Percentiles rank a stretch among this genome's conserved stretches.
phyloP scores from a whole-genome alignment of 805 yeast species.

The Yarrowia keelungensis region DNA sequence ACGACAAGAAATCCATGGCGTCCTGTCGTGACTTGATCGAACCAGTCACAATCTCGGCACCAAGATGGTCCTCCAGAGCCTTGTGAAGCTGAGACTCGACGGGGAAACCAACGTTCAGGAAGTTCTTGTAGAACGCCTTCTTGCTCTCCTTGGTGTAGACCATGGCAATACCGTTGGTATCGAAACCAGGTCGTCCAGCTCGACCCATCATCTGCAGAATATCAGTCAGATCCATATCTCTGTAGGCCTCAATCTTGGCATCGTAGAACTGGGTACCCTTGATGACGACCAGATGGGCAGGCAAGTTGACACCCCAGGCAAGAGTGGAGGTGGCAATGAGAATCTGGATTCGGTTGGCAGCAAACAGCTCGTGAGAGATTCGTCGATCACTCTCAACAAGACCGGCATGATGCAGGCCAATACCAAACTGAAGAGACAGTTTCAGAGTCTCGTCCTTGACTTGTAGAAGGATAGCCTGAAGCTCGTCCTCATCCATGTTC shows the following conservation, averaged over 20 bases:
- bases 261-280: slow-evolving; percentile 76
- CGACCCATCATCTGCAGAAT: slow-evolving; percentile 86
- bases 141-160: slow-evolving; percentile 79
- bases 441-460: slow-evolving; percentile 86
- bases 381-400: slow-evolving; percentile 74
- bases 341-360: slow-evolving; percentile 72
- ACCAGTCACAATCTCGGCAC: slow-evolving; percentile 79
- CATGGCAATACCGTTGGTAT: slow-evolving; percentile 77
- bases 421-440: slow-evolving; percentile 77
- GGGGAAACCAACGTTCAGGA: slow-evolving; percentile 79
- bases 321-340: slow-evolving; percentile 81
- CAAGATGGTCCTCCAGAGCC: slow-evolving; percentile 77
- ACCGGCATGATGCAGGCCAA: slow-evolving; percentile 85
- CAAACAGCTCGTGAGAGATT: slow-evolving; percentile 73
- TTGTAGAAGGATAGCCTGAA: slow-evolving; percentile 56
- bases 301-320: slow-evolving; percentile 87
- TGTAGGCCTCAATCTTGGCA: slow-evolving; percentile 65
- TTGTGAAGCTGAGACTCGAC: slow-evolving; percentile 82
- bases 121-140: slow-evolving; percentile 77
- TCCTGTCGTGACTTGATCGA: slow-evolving; percentile 68
- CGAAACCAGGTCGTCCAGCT: slow-evolving; percentile 84
- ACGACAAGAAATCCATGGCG: slow-evolving; percentile 75
- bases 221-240: slow-evolving; percentile 84
- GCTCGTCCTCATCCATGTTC: slow-evolving; percentile 68
- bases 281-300: slow-evolving; percentile 78